These are phyloP conservation scores for Taphrina wiesneri DNA, from an alignment of 1,139 yeast species.

Conservation along the genomic window DNA sequence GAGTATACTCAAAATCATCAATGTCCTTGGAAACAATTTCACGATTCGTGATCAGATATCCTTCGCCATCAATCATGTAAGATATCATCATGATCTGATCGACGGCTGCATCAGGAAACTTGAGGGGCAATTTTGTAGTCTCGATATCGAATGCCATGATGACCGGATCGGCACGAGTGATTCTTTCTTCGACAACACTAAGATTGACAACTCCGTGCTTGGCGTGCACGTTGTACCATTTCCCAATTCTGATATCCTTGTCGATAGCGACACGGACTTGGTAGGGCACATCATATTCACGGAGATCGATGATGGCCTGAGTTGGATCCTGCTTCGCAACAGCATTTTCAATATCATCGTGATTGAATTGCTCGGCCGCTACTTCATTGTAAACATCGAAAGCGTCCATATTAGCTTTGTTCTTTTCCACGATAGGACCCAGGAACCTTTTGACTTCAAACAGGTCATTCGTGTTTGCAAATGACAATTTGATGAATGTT, in stretches of 20 bases:
- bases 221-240: slow-evolving; percentile 86
- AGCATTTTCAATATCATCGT: slow-evolving; percentile 39
- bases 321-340: slow-evolving; percentile 54
- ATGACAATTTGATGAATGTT: slow-evolving; percentile 64
- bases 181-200: slow-evolving; percentile 67
- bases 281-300: slow-evolving; percentile 95
- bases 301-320: slow-evolving; percentile 69
- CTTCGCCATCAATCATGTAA: slow-evolving; percentile 98
- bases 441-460: slow-evolving; percentile 69
- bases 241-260: slow-evolving; percentile 79
- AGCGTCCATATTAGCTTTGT: slow-evolving; percentile 64
- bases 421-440: slow-evolving; percentile 69
- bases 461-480: slow-evolving; percentile 74
- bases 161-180: slow-evolving; percentile 97
- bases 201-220: slow-evolving; percentile 58
- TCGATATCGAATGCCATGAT: slow-evolving; percentile 96
- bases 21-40: slow-evolving; percentile 93
- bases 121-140: slow-evolving; percentile 93
- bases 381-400: slow-evolving; percentile 61
- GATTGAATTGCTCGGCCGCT: slow-evolving; percentile 40
- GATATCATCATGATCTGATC: slow-evolving; percentile 99
- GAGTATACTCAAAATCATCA: slow-evolving; percentile 96
- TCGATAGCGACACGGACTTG: slow-evolving; percentile 95
- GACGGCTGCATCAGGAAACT: slow-evolving; percentile 89
- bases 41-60: slow-evolving; percentile 87